Percentiles rank a stretch among this genome's conserved stretches.
phyloP scores from a whole-genome alignment of 2,329 filamentous ascomycete genomes.

The Alternaria triticina region DNA sequence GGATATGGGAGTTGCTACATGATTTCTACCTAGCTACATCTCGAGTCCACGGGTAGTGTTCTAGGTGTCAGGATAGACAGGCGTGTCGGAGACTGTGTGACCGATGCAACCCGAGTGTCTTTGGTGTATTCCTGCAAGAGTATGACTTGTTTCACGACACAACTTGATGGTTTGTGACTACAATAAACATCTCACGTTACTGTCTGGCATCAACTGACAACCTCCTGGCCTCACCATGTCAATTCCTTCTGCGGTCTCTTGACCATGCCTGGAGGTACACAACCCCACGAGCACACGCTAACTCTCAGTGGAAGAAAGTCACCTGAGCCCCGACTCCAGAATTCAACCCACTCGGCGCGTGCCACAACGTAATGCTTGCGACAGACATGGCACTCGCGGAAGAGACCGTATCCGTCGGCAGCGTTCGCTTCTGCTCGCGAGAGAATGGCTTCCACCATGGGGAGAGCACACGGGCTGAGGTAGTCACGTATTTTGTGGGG shows the following conservation, averaged over 20 bases:
- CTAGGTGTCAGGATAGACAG: neutral
- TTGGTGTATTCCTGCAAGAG: neutral
- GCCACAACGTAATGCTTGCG: constrained; percentile 35
- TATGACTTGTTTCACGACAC: neutral
- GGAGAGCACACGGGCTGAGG: neutral
- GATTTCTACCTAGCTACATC: neutral
- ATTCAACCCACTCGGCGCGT: constrained; percentile 42
- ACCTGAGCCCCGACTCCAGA: constrained; percentile 22
- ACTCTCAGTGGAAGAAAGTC: constrained; percentile 30
- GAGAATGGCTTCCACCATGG: constrained; percentile 19
- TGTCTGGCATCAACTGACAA: neutral
- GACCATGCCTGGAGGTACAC: constrained; percentile 31
- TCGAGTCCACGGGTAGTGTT: neutral
- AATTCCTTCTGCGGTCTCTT: constrained; percentile 15
- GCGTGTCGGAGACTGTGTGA: neutral
- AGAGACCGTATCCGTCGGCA: constrained; percentile 20
- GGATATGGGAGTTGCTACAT: neutral
- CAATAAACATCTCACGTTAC: neutral
- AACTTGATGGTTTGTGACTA: neutral
- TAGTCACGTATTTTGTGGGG: neutral
- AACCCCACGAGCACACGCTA: constrained; percentile 42
- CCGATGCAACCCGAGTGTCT: neutral
- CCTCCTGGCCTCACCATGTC: constrained; percentile 3
- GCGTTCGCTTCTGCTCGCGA: constrained; percentile 17
- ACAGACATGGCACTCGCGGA: constrained; percentile 36